phyloP scores from a whole-genome alignment of 75 land plant genomes.

The Sequoiadendron giganteum region DNA sequence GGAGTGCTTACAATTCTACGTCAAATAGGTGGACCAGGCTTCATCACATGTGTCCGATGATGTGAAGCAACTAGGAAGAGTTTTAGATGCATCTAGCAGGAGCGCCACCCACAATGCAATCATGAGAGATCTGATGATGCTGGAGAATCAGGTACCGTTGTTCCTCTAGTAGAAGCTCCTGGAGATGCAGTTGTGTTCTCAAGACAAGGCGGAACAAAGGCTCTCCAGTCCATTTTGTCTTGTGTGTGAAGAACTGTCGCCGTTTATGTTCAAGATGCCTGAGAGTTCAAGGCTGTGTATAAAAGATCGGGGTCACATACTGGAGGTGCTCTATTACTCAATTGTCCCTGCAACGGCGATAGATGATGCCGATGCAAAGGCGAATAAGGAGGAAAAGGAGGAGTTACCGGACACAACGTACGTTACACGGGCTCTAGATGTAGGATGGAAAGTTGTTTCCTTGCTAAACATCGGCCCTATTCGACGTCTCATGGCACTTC shows the following conservation, averaged over 20 bases:
- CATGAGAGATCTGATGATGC: too few species aligned
- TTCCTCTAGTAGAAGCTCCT: too few species aligned
- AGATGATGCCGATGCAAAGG: neutral
- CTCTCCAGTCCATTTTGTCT: neutral
- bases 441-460: neutral
- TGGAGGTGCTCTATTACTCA: neutral
- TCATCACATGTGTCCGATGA: too few species aligned
- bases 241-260: neutral
- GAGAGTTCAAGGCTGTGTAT: neutral
- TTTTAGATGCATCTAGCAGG: too few species aligned
- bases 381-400: neutral
- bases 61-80: too few species aligned
- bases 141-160: too few species aligned
- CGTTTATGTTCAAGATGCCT: neutral
- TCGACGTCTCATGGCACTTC: neutral
- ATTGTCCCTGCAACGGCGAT: neutral
- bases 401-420: neutral
- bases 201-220: neutral
- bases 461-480: neutral
- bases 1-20: too few species aligned
- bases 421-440: neutral
- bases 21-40: too few species aligned
- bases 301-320: neutral
- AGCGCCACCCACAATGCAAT: too few species aligned
- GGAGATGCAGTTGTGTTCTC: slow-evolving; percentile 9